Evolutionary conservation across 1,284 basidiomycete genomes (phyloP).

Genomic region (Singerocomus inundabilis): DNA sequence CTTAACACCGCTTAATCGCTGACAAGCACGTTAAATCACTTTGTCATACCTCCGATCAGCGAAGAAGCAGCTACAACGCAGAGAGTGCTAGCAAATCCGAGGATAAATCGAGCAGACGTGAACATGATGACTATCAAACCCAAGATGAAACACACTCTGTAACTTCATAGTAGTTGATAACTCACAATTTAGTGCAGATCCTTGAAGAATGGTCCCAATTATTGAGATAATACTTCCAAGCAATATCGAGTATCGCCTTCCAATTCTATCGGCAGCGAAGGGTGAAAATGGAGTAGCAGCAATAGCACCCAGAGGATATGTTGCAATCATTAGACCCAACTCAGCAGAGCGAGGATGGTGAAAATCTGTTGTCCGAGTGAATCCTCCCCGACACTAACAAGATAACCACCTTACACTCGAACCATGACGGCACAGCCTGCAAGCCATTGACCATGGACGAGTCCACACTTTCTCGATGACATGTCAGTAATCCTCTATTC

Average conservation of each 20-base stretch:
- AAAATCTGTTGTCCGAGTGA: slow-evolving; percentile 14
- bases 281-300: slow-evolving; percentile 15
- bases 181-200: slow-evolving; percentile 19
- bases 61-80: slow-evolving; percentile 15
- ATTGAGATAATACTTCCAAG: slow-evolving; percentile 14
- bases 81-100: slow-evolving; percentile 10
- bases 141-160: not conserved
- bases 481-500: not conserved
- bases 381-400: not conserved
- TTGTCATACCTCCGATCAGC: slow-evolving; percentile 17
- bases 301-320: too few species aligned
- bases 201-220: slow-evolving; percentile 20
- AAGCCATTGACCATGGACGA: slow-evolving; percentile 18
- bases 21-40: not conserved
- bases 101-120: slow-evolving; percentile 17
- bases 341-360: slow-evolving; percentile 19
- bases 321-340: slow-evolving; percentile 17
- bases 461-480: slow-evolving; percentile 17
- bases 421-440: slow-evolving; percentile 21
- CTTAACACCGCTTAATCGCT: slow-evolving; percentile 1
- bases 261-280: slow-evolving; percentile 10
- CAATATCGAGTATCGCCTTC: slow-evolving; percentile 22
- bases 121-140: slow-evolving; percentile 15
- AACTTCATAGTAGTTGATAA: not conserved
- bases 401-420: too few species aligned